Evolutionary conservation across 2,329 filamentous ascomycete genomes (phyloP).

Genomic region (Aurifilum marmelostoma): DNA sequence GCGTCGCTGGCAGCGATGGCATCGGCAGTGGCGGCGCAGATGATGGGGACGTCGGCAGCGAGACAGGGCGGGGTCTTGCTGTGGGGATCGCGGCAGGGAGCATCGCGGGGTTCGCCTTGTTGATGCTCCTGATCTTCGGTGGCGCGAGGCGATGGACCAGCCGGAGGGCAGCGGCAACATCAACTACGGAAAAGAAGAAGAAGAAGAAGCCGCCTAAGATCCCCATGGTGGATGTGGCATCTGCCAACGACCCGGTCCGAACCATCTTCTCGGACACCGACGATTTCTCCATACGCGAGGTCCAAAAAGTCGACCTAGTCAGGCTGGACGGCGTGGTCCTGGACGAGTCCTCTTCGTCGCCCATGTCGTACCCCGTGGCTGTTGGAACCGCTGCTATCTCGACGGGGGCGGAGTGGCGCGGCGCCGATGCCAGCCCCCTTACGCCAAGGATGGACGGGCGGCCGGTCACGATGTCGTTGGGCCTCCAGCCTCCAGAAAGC

Average conservation of each 20-base stretch:
- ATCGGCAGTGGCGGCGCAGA: not conserved
- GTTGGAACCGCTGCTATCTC: conserved; percentile 1
- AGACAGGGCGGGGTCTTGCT: not conserved
- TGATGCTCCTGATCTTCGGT: conserved; percentile 8
- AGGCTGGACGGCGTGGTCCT: conserved; percentile 16
- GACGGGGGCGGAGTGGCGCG: conserved; percentile 21
- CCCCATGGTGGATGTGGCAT: too few relatives aligned
- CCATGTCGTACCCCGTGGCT: not conserved
- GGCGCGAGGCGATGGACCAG: conserved; percentile 7
- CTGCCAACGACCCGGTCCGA: not conserved
- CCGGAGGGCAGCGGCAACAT: not conserved
- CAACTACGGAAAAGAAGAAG: not conserved
- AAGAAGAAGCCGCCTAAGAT: not conserved
- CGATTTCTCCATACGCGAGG: not conserved
- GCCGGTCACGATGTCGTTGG: conserved; percentile 11
- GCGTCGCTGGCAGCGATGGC: not conserved
- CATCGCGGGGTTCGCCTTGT: conserved; percentile 13
- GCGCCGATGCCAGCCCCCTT: conserved; percentile 43
- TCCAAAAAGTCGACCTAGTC: not conserved
- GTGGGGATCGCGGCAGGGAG: conserved; percentile 20
- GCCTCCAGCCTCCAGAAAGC: conserved; percentile 16
- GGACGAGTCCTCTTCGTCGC: conserved; percentile 6
- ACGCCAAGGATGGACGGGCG: conserved; percentile 57
- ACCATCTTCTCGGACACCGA: not conserved
- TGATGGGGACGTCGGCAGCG: not conserved